Conservation (phyloP, 2,329 filamentous ascomycete species). For the Fusarium sublunatum region DNA sequence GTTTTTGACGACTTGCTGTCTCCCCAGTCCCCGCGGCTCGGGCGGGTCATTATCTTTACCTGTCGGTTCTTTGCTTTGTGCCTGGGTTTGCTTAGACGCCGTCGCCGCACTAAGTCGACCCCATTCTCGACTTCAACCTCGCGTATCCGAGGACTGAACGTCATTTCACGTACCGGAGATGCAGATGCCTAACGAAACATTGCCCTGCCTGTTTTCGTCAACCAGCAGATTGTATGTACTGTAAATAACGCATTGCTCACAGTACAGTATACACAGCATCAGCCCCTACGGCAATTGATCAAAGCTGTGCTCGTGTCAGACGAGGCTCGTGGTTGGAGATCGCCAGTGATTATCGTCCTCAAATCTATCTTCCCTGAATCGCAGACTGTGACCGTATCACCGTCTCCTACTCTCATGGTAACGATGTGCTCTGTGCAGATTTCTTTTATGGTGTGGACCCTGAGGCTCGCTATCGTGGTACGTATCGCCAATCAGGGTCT, state of each 20-base stretch:
- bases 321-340: constrained; percentile 5
- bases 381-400: constrained; percentile 19
- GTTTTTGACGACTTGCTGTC: constrained; percentile 14
- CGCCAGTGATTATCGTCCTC: constrained; percentile 18
- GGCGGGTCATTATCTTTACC: constrained; percentile 36
- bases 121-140: constrained; percentile 27
- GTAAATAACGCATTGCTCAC: too few relatives aligned
- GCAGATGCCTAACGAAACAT: constrained; percentile 20
- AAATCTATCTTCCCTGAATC: constrained; percentile 28
- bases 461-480: constrained; percentile 40
- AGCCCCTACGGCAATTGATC: constrained; percentile 4
- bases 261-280: constrained; percentile 1
- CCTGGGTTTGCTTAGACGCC: constrained; percentile 35
- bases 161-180: constrained; percentile 19
- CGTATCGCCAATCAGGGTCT: constrained; percentile 35
- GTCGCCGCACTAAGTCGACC: constrained; percentile 39
- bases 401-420: constrained; percentile 26
- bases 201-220: constrained; percentile 25
- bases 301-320: constrained; percentile 6
- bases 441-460: constrained; percentile 40
- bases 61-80: constrained; percentile 3
- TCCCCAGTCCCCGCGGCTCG: constrained; percentile 31
- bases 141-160: constrained; percentile 17
- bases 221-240: constrained; percentile 13
- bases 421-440: constrained; percentile 28